Percentiles rank a stretch among this genome's conserved stretches.
These are phyloP conservation scores for Heritiera littoralis DNA, from an alignment of 345 rosid genomes.

Conservation along the genomic window DNA sequence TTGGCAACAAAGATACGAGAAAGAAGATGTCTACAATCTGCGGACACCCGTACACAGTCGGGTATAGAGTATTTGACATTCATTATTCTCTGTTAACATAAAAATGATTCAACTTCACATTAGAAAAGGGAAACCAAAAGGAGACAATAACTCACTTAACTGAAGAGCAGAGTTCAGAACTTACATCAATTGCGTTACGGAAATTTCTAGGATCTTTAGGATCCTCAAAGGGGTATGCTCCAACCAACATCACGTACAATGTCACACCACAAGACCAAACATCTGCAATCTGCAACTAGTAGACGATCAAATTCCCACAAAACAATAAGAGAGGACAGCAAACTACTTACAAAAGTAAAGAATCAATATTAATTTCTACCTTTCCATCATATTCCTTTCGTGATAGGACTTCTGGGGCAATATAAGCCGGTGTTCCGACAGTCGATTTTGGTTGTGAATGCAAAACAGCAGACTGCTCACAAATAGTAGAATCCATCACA, in stretches of 20 bases:
- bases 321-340: background rate
- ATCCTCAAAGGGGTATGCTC: slow-evolving; percentile 78
- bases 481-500: slow-evolving; percentile 5
- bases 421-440: slow-evolving; percentile 77
- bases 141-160: background rate
- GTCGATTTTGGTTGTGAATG: slow-evolving; percentile 76
- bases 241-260: slow-evolving; percentile 73
- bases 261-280: slow-evolving; percentile 89
- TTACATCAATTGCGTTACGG: slow-evolving; percentile 66
- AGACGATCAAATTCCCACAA: background rate
- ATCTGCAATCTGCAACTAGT: slow-evolving; percentile 50
- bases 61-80: slow-evolving; percentile 65
- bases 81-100: slow-evolving; percentile 54
- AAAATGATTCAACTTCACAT: background rate
- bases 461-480: slow-evolving; percentile 58
- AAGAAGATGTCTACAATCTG: slow-evolving; percentile 60
- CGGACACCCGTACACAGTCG: slow-evolving; percentile 62
- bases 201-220: slow-evolving; percentile 73
- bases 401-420: slow-evolving; percentile 72
- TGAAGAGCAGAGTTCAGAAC: slow-evolving; percentile 21
- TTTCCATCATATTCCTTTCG: slow-evolving; percentile 72
- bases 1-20: slow-evolving; percentile 64
- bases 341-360: background rate
- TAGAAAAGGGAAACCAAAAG: background rate
- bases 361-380: slow-evolving; percentile 35